Percentiles rank a stretch among this genome's conserved stretches.
Conservation (phyloP, 1,284 basidiomycete genomes). For the Irpex lacteus region DNA sequence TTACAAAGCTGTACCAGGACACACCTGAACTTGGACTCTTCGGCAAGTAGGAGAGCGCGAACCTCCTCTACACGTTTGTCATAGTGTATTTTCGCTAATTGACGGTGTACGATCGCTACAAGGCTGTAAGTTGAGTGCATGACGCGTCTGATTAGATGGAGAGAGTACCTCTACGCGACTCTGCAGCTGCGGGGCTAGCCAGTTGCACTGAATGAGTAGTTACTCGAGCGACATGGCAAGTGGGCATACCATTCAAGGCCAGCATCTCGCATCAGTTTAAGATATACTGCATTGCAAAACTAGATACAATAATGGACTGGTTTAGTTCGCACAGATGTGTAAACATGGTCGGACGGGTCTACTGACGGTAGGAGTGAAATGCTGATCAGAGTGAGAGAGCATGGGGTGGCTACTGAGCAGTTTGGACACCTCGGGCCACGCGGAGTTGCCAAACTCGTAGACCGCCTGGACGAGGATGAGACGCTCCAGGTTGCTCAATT, state of each 20-base stretch:
- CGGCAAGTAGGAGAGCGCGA: slow-evolving; percentile 60
- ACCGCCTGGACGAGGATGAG: slow-evolving; percentile 84
- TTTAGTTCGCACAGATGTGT: slow-evolving; percentile 20
- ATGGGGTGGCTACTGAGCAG: slow-evolving; percentile 68
- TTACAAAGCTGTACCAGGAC: slow-evolving; percentile 17
- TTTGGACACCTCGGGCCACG: slow-evolving; percentile 71
- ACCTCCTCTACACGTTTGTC: slow-evolving; percentile 68
- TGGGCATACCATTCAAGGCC: slow-evolving; percentile 56
- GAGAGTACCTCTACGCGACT: slow-evolving; percentile 11
- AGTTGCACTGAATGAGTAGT: background rate
- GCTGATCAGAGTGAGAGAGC: slow-evolving; percentile 55
- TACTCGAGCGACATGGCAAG: too few species aligned
- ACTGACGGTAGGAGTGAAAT: slow-evolving; percentile 67
- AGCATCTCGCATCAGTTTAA: slow-evolving; percentile 65
- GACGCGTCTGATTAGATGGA: slow-evolving; percentile 11
- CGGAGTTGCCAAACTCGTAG: slow-evolving; percentile 75
- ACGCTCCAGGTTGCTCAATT: slow-evolving; percentile 47
- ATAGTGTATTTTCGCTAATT: slow-evolving; percentile 75
- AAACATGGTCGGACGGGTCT: slow-evolving; percentile 13
- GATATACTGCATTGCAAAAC: slow-evolving; percentile 69
- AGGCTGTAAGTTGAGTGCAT: slow-evolving; percentile 6
- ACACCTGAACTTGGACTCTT: slow-evolving; percentile 80
- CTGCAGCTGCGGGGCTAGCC: slow-evolving; percentile 17
- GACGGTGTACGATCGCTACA: slow-evolving; percentile 13
- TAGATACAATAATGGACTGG: slow-evolving; percentile 27